A percentile compares a stretch with the other conserved stretches of the same genome.
Conservation (phyloP, 2,329 filamentous ascomycete species). For the Cladosporium sp. region DNA sequence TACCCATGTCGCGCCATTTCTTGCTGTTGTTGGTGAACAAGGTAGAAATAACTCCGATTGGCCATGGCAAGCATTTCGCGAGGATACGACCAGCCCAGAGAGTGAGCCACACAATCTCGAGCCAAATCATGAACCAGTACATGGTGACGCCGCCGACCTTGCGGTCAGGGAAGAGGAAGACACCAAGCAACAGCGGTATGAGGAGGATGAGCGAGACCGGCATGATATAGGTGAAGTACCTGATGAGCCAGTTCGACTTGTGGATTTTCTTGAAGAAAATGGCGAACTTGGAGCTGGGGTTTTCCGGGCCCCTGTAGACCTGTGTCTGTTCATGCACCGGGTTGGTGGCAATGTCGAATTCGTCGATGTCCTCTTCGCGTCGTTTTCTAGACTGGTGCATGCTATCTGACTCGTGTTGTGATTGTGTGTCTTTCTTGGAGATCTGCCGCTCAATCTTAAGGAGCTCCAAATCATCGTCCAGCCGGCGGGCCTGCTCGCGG, state of each 20-base stretch:
- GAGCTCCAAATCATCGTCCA: constrained; percentile 63
- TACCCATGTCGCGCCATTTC: constrained; percentile 89
- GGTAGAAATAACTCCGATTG: constrained; percentile 61
- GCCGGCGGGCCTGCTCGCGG: constrained; percentile 55
- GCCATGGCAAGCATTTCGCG: constrained; percentile 59
- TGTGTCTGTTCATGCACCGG: constrained; percentile 63
- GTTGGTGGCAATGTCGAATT: constrained; percentile 63
- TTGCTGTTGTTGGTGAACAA: constrained; percentile 81
- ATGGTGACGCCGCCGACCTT: constrained; percentile 70
- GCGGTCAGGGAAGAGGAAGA: constrained; percentile 47
- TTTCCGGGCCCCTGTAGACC: constrained; percentile 59
- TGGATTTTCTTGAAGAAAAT: constrained; percentile 62
- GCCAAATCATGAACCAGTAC: constrained; percentile 92
- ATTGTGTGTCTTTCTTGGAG: constrained; percentile 38
- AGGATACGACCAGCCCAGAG: constrained; percentile 70
- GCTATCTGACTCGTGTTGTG: constrained; percentile 37
- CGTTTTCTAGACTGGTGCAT: constrained; percentile 46
- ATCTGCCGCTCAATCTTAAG: constrained; percentile 60
- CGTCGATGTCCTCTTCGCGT: constrained; percentile 55
- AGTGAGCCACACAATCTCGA: constrained; percentile 88
- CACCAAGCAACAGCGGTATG: constrained; percentile 63
- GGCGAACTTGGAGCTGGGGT: constrained; percentile 57
- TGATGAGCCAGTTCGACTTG: constrained; percentile 59
- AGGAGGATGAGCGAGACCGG: constrained; percentile 61
- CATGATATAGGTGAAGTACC: constrained; percentile 67